Percentiles rank a stretch among this genome's conserved stretches.
phyloP scores from a whole-genome alignment of 345 rosid genomes.

The Brassica napus region Da-Ae NC_063450.1:33850501-33851000 shows the following conservation, averaged over 20 bases:
- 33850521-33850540: neutral
- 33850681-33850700: neutral
- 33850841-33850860: neutral
- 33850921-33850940: conserved; percentile 22
- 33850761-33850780: neutral
- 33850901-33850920: conserved; percentile 12
- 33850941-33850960: conserved; percentile 28
- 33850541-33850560: neutral
- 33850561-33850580: conserved; percentile 10
- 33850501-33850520: neutral
- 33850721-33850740: neutral
- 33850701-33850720: neutral
- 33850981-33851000: conserved; percentile 10
- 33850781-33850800: conserved; percentile 3
- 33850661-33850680: neutral
- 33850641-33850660: neutral
- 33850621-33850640: neutral
- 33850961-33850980: neutral
- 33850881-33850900: neutral
- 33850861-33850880: conserved; percentile 17
- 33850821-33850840: conserved; percentile 1
- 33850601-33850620: neutral
- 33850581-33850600: conserved; percentile 13
- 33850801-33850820: conserved; percentile 7
- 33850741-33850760: conserved; percentile 14